These are phyloP conservation scores for Solanum bukasovii DNA, from an alignment of 257 asterid species.

Conservation along the genomic window DNA sequence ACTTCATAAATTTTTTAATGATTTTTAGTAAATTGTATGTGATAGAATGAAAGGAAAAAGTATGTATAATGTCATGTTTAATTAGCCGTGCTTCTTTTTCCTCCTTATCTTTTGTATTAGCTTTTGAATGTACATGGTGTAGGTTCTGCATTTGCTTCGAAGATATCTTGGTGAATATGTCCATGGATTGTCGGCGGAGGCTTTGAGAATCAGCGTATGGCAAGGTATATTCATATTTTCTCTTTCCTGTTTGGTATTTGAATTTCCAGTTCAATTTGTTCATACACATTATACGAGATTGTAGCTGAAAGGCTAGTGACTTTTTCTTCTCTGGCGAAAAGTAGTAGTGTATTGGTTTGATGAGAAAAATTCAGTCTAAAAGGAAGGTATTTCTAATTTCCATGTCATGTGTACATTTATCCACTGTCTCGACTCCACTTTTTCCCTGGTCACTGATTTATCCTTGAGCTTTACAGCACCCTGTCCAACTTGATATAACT, in stretches of 20 bases:
- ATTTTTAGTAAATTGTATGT: neutral
- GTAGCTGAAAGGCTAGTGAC: neutral
- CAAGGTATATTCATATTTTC: conserved; percentile 40
- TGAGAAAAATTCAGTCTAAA: neutral
- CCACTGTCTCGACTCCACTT: neutral
- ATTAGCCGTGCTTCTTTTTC: neutral
- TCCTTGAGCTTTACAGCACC: neutral
- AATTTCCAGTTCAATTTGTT: neutral
- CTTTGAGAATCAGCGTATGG: conserved; percentile 97
- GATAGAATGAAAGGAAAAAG: neutral
- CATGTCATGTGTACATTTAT: neutral
- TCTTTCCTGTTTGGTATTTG: neutral
- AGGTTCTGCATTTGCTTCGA: conserved; percentile 99
- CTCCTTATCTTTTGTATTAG: neutral
- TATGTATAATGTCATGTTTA: neutral
- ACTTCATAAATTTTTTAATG: neutral
- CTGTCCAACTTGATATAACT: neutral
- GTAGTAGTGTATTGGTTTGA: neutral
- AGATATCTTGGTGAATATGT: conserved; percentile 97
- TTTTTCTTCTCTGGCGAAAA: neutral
- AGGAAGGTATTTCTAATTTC: neutral
- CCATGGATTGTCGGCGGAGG: conserved; percentile 96
- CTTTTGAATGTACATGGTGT: conserved; percentile 3
- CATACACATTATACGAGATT: neutral
- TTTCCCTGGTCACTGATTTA: neutral